Evolutionary conservation across 768 basidiomycete genomes (phyloP), one percentile per base, ranked within the genome.

Genomic region (Amanita thiersii): DNA sequence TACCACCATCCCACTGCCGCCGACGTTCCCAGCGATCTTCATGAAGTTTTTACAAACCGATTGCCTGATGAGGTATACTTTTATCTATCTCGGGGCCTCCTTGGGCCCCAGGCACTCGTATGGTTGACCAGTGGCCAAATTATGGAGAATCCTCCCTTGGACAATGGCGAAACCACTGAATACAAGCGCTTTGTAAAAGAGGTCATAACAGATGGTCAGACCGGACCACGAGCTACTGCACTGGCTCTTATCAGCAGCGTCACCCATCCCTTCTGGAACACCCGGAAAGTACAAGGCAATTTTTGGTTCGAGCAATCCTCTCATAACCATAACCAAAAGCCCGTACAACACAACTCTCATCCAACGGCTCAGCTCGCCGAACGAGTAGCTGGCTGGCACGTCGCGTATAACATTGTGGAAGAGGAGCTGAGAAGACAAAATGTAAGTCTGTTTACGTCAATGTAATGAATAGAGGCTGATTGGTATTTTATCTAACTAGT

Each of bases 11-110:
- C 84, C 30, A 89, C 88, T 0, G 77, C 85, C 0, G 79, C 82
- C 19, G 96, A 98, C 55, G 81, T 98, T 44, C 96, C 96, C 2
- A 59, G 64, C 37, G 94, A 98, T 61, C 65, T 99, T 28, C 87
- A 94, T 56, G 91, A 96, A 40, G 86, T 98, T 47, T 98, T 97
- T 66, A 93, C 91, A 7, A 69, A 88, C 60, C 83, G 91, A 33
- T 72, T 99, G 18, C 94, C 94, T 1, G 96, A 98, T 59, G 92
- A 98, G 58, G 73, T 97, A 45, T 98, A 93, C 66, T 97, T 83
- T 61, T 96, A 97, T 59, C 75, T 98, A 49, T 96, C 91, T 28
- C 82, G 91, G 12, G 94, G 96, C 4, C 73, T 98, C 10, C 58
- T 97, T 39, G 80, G 81, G 6, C 89, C 94, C 0, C 87, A 90